Evolutionary conservation across 352 stramenopile genomes (phyloP).

Genomic region (Phytopythium oedochilum): DNA sequence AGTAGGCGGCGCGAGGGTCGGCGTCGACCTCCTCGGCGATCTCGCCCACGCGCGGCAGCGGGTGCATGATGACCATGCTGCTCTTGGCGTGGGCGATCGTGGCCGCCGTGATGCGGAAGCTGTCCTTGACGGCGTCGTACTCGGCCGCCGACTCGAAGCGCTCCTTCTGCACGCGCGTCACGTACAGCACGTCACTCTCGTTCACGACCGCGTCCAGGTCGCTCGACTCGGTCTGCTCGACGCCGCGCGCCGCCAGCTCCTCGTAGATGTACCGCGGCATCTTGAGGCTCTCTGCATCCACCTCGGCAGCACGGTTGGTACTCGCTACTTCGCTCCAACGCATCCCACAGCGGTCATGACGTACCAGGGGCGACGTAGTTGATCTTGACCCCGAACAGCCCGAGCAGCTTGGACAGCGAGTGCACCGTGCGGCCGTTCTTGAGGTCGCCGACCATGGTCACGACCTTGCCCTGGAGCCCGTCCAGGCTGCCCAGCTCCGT

Average conservation of each 20-base stretch:
- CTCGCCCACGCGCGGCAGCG: conserved; percentile 96
- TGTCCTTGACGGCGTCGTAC: conserved; percentile 95
- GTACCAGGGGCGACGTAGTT: conserved; percentile 89
- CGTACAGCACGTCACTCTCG: conserved; percentile 97
- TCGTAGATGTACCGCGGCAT: conserved; percentile 84
- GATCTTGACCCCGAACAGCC: conserved; percentile 87
- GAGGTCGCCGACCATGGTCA: conserved; percentile 98
- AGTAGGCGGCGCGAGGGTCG: conserved; percentile 96
- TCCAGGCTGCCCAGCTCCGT: conserved; percentile 70
- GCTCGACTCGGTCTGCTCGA: conserved; percentile 85
- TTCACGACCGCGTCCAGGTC: conserved; percentile 87
- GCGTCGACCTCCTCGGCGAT: conserved; percentile 95
- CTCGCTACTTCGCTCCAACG: neutral
- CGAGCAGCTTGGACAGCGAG: conserved; percentile 94
- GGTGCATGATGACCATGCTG: conserved; percentile 97
- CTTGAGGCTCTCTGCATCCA: conserved; percentile 50
- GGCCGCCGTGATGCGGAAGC: conserved; percentile 69
- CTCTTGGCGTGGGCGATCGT: conserved; percentile 84
- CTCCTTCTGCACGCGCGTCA: conserved; percentile 98
- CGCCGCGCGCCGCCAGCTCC: conserved; percentile 53
- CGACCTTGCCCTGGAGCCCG: conserved; percentile 76
- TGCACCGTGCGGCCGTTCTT: conserved; percentile 99
- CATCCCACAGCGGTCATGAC: neutral
- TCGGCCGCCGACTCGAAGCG: conserved; percentile 93
- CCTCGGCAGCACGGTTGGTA: neutral